Evolutionary conservation across 1,139 yeast genomes (phyloP).

Genomic region (Saccharomyces pastorianus): DNA sequence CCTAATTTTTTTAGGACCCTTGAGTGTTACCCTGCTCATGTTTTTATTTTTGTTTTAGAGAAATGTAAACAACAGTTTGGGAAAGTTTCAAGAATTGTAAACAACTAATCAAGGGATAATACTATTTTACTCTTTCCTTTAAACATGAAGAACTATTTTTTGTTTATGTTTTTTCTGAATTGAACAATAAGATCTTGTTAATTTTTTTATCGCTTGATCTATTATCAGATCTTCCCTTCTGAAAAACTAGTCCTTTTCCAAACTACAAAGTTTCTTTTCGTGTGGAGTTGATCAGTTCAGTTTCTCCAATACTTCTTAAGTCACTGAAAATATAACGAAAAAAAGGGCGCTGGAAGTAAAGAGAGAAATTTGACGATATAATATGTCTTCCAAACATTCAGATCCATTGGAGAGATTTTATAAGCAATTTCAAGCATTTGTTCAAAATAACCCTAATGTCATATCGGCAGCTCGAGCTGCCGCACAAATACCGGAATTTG

Average conservation of each 20-base stretch:
- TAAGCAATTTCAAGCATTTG: constrained; percentile 41
- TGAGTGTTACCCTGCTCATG: neutral
- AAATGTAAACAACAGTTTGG: neutral
- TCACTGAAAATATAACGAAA: neutral
- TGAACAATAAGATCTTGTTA: neutral
- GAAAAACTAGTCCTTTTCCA: neutral
- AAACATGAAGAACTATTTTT: neutral
- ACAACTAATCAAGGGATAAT: neutral
- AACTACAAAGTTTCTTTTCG: neutral
- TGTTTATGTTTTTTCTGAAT: neutral
- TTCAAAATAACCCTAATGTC: constrained; percentile 49
- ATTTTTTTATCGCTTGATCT: neutral
- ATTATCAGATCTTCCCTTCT: neutral
- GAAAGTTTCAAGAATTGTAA: neutral
- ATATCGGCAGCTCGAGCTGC: constrained; percentile 41
- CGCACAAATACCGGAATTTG: constrained; percentile 36
- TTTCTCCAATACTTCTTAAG: neutral
- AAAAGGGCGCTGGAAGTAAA: neutral
- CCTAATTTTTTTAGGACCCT: neutral
- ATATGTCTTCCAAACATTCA: neutral
- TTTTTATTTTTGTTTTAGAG: neutral
- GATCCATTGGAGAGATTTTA: constrained; percentile 37
- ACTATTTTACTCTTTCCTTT: neutral
- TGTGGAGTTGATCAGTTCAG: neutral
- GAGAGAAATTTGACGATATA: neutral